phyloP scores from a whole-genome alignment of 2,329 filamentous ascomycete species.

The Penicillium sp. region DNA sequence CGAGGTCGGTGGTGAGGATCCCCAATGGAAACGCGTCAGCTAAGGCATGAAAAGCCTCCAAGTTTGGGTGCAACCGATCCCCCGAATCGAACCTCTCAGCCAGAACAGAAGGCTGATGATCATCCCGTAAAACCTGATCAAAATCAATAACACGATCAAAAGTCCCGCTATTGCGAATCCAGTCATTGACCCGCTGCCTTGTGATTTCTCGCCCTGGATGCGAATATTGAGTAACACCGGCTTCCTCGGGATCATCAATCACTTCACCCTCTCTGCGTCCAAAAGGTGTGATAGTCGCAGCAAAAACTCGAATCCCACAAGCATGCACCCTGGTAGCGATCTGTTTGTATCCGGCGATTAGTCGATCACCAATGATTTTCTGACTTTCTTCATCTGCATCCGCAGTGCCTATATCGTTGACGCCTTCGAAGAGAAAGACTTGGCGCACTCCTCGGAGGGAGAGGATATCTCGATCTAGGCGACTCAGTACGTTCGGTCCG shows the following conservation, averaged over 20 bases:
- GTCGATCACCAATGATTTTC: conserved; percentile 46
- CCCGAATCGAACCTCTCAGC: conserved; percentile 57
- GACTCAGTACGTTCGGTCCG: conserved; percentile 60
- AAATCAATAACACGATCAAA: conserved; percentile 67
- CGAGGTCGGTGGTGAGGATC: conserved; percentile 44
- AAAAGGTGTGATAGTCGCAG: conserved; percentile 68
- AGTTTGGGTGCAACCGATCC: conserved; percentile 66
- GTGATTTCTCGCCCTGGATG: conserved; percentile 57
- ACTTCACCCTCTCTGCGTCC: conserved; percentile 36
- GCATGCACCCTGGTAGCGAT: conserved; percentile 58
- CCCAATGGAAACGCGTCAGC: conserved; percentile 60
- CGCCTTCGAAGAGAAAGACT: conserved; percentile 66
- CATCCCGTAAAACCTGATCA: conserved; percentile 57
- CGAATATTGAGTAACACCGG: conserved; percentile 44
- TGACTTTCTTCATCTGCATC: conserved; percentile 48
- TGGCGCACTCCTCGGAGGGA: conserved; percentile 59
- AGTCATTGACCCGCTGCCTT: conserved; percentile 59
- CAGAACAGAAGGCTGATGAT: conserved; percentile 51
- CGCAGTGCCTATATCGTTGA: conserved; percentile 66
- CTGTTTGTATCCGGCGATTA: conserved; percentile 61
- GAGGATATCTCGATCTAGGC: conserved; percentile 66
- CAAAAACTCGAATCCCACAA: conserved; percentile 59
- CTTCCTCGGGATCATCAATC: conserved; percentile 38
- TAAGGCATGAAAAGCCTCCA: conserved; percentile 59
- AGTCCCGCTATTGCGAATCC: conserved; percentile 56